Percentiles rank a stretch among this genome's conserved stretches.
Conservation (phyloP, 179 eudicot genomes). For the Silene vulgaris region DNA sequence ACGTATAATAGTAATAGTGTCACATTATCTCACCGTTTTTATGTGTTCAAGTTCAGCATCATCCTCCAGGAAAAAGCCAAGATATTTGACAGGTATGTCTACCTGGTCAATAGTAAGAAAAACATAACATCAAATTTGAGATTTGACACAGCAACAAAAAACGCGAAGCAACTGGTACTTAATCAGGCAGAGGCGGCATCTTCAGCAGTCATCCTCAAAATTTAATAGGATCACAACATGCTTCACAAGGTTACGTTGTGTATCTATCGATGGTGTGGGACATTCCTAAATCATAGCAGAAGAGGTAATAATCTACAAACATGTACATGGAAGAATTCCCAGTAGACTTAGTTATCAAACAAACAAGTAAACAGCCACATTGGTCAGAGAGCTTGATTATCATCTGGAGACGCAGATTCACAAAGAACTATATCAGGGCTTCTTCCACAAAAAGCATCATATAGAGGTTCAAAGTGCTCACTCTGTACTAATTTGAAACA, state of each 20-base stretch:
- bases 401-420: not conserved
- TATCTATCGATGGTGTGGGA: not conserved
- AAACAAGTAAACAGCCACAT: not conserved
- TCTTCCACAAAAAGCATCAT: not conserved
- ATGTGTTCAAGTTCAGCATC: conserved; percentile 84
- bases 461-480: not conserved
- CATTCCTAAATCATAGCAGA: too few relatives aligned
- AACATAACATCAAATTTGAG: not conserved
- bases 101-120: conserved; percentile 43
- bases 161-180: too few relatives aligned
- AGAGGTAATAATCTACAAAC: too few relatives aligned
- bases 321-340: not conserved
- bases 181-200: too few relatives aligned
- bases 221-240: not conserved
- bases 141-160: not conserved
- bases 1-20: not conserved
- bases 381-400: not conserved
- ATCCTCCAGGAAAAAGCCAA: conserved; percentile 86
- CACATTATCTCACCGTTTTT: conserved; percentile 41
- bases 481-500: not conserved
- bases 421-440: not conserved
- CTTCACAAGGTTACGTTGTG: not conserved
- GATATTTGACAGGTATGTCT: conserved; percentile 75
- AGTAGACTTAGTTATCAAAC: not conserved
- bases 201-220: not conserved